These are phyloP conservation scores for Lolium perenne DNA, from an alignment of 176 grass and related monocot species.

Conservation along the genomic window DNA sequence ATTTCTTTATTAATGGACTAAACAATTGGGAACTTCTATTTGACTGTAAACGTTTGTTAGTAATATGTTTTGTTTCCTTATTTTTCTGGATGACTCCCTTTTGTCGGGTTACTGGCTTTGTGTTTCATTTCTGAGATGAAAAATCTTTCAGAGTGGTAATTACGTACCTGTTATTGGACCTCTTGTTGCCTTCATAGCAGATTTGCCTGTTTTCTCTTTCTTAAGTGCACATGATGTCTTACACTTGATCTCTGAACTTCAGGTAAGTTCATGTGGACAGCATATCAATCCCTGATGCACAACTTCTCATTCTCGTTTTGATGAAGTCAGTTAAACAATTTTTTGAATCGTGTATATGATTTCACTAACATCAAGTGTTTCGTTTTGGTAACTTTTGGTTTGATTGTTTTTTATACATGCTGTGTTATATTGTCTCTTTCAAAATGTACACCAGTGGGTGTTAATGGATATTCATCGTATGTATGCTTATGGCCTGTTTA, in stretches of 20 bases:
- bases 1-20: too few species aligned
- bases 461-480: slow-evolving; percentile 12
- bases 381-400: background rate
- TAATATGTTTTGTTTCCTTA: background rate
- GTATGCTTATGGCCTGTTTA: background rate
- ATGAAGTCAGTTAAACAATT: background rate
- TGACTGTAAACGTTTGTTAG: background rate
- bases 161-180: slow-evolving; percentile 13
- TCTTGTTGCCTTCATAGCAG: background rate
- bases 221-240: slow-evolving; percentile 61
- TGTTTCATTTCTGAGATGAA: background rate
- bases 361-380: background rate
- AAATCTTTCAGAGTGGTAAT: background rate
- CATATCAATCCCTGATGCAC: slow-evolving; percentile 30
- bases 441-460: background rate
- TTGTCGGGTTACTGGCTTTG: background rate
- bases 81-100: slow-evolving; percentile 1
- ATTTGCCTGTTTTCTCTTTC: background rate
- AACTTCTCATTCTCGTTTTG: background rate
- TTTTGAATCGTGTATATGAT: background rate
- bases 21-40: background rate
- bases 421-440: background rate
- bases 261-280: slow-evolving; percentile 56
- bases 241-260: slow-evolving; percentile 69
- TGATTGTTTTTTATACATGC: slow-evolving; percentile 1